A percentile compares a stretch with the other conserved stretches of the same genome.
phyloP scores from a whole-genome alignment of 2,329 filamentous ascomycete species.

The Niveomyces coronatus region DNA sequence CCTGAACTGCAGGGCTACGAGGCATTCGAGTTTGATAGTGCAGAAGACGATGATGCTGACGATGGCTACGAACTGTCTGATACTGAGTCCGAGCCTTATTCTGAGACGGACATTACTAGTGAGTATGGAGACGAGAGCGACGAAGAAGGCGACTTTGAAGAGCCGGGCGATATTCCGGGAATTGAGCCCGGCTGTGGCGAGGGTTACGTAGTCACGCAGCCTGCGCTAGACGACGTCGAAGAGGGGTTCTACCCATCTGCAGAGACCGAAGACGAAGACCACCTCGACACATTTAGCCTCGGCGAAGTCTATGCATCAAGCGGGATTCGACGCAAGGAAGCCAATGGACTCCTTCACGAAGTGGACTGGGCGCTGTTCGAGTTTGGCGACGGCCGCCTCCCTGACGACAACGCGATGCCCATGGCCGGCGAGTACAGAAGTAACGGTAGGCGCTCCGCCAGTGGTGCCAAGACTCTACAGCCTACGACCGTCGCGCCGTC shows the following conservation, averaged over 20 bases:
- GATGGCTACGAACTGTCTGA: slow-evolving; percentile 53
- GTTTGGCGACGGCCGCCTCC: slow-evolving; percentile 60
- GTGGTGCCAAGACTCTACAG: slow-evolving; percentile 25
- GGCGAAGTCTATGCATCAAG: slow-evolving; percentile 85
- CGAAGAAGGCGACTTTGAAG: slow-evolving; percentile 42
- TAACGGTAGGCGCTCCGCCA: slow-evolving; percentile 9
- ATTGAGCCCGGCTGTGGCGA: slow-evolving; percentile 65
- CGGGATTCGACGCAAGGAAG: slow-evolving; percentile 68
- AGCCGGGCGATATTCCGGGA: slow-evolving; percentile 68
- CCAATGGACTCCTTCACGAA: slow-evolving; percentile 69
- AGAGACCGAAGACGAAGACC: slow-evolving; percentile 65
- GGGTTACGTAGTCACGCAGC: slow-evolving; percentile 77
- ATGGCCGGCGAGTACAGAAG: slow-evolving; percentile 11
- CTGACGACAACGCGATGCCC: slow-evolving; percentile 62
- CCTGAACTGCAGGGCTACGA: slow-evolving; percentile 32
- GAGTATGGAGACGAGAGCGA: slow-evolving; percentile 40
- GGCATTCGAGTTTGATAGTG: slow-evolving; percentile 31
- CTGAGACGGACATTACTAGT: slow-evolving; percentile 42
- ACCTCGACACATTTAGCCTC: slow-evolving; percentile 69
- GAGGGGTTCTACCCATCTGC: slow-evolving; percentile 71
- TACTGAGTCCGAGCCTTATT: slow-evolving; percentile 44
- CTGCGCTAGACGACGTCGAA: slow-evolving; percentile 77
- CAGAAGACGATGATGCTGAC: slow-evolving; percentile 38
- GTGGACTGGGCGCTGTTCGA: slow-evolving; percentile 93
- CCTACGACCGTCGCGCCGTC: slow-evolving; percentile 50